Evolutionary conservation across 2,329 filamentous ascomycete species (phyloP).

Genomic region (Fusarium incarnatum): DNA sequence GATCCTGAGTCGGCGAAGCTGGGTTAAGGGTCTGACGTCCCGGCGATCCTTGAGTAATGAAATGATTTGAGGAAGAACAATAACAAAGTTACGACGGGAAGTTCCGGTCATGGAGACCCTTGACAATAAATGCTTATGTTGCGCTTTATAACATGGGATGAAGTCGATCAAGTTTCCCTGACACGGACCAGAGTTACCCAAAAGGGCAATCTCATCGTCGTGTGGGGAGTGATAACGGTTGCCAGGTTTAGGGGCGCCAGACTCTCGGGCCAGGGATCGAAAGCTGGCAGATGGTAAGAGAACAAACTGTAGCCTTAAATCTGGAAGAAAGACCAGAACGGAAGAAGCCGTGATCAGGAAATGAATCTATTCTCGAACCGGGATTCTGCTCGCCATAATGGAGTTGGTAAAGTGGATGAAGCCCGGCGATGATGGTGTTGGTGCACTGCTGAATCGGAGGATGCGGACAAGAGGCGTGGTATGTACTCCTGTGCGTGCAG

Average conservation of each 20-base stretch:
- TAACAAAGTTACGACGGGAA: conserved; percentile 29
- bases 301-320: background rate
- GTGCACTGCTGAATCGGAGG: conserved; percentile 8
- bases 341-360: conserved; percentile 30
- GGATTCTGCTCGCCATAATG: conserved; percentile 29
- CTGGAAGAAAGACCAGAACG: conserved; percentile 29
- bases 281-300: conserved; percentile 27
- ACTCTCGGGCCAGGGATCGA: conserved; percentile 34
- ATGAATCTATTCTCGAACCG: conserved; percentile 31
- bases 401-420: conserved; percentile 34
- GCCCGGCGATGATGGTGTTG: conserved; percentile 10
- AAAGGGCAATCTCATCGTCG: conserved; percentile 46
- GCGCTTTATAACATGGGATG: conserved; percentile 39
- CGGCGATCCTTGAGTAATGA: conserved; percentile 40
- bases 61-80: conserved; percentile 33
- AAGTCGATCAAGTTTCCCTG: conserved; percentile 43
- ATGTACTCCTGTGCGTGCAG: conserved; percentile 11
- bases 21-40: conserved; percentile 41
- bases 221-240: conserved; percentile 40
- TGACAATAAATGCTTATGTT: conserved; percentile 33
- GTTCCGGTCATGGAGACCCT: conserved; percentile 35
- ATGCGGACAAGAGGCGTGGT: conserved; percentile 31
- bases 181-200: conserved; percentile 43
- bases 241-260: conserved; percentile 34
- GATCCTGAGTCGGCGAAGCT: conserved; percentile 38